A percentile compares a stretch with the other conserved stretches of the same genome.
Conservation (phyloP, 176 grass and related monocot genomes). For the Ensete glaucum region DNA sequence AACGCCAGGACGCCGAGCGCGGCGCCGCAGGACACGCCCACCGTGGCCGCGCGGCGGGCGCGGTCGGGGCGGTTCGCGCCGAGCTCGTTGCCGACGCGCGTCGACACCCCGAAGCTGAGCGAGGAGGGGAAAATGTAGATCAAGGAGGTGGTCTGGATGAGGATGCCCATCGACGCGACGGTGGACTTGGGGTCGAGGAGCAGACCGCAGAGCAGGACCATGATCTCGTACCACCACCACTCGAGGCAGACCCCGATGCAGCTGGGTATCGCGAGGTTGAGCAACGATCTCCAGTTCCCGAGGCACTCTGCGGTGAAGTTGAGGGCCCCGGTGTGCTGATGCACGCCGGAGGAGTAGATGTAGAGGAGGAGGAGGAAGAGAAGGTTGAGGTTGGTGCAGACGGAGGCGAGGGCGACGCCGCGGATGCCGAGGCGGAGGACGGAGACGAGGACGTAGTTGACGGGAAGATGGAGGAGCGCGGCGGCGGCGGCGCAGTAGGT, state of each 20-base stretch:
- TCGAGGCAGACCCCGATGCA: conserved; percentile 83
- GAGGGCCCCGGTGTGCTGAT: background rate
- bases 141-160: conserved; percentile 83
- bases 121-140: conserved; percentile 92
- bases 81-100: conserved; percentile 72
- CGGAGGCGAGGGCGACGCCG: conserved; percentile 63
- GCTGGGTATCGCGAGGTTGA: conserved; percentile 63
- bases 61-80: conserved; percentile 48
- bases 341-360: conserved; percentile 47
- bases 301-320: background rate
- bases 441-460: conserved; percentile 53
- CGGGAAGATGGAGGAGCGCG: conserved; percentile 63
- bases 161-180: conserved; percentile 74
- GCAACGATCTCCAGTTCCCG: conserved; percentile 43
- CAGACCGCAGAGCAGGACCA: conserved; percentile 77
- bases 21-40: conserved; percentile 46
- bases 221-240: conserved; percentile 99
- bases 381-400: conserved; percentile 76
- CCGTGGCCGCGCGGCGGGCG: conserved; percentile 50
- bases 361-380: conserved; percentile 47
- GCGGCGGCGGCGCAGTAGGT: conserved; percentile 49
- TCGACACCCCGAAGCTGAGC: conserved; percentile 75
- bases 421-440: conserved; percentile 56
- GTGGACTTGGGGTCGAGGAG: conserved; percentile 71
- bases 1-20: conserved; percentile 49